Evolutionary conservation across 2,329 filamentous ascomycete species (phyloP).

Genomic region (Geosmithia flava): DNA sequence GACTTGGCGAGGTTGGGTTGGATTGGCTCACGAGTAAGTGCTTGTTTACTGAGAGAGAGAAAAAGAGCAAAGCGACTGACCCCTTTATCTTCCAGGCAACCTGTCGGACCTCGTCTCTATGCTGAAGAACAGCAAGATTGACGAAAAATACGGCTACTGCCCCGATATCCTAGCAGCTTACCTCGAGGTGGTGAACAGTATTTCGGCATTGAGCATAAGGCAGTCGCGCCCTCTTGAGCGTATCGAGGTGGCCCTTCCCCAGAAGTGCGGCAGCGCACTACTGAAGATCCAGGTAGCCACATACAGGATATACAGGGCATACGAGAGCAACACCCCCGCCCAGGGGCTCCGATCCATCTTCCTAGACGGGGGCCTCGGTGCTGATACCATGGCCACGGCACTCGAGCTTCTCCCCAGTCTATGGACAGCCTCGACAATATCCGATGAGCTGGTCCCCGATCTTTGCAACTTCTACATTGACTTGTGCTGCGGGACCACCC

Average conservation of each 20-base stretch:
- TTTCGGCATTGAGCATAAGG: constrained; percentile 12
- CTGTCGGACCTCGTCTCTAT: constrained; percentile 15
- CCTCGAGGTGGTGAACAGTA: constrained; percentile 31
- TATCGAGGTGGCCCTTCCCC: neutral
- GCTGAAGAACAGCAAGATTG: constrained; percentile 13
- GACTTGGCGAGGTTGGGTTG: constrained; percentile 32
- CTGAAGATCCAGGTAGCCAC: constrained; percentile 24
- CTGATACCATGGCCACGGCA: constrained; percentile 21
- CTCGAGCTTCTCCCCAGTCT: constrained; percentile 18
- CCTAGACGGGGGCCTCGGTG: constrained; percentile 13
- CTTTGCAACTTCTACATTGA: constrained; percentile 31
- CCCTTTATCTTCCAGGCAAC: constrained; percentile 11
- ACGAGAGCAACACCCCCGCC: constrained; percentile 9
- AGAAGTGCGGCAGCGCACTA: constrained; percentile 19
- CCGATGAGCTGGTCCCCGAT: constrained; percentile 12
- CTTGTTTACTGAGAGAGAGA: neutral
- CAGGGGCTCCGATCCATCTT: constrained; percentile 13
- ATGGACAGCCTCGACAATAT: constrained; percentile 13
- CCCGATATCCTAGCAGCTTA: constrained; percentile 32
- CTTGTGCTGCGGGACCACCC: constrained; percentile 21
- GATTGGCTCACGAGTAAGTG: constrained; percentile 29
- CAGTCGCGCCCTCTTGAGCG: constrained; percentile 1
- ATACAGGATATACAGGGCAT: constrained; percentile 21
- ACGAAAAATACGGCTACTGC: constrained; percentile 12
- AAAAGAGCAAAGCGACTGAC: constrained; percentile 1